Conservation (phyloP, 2,329 filamentous ascomycete species). For the Colletotrichum cordylinicola region DNA sequence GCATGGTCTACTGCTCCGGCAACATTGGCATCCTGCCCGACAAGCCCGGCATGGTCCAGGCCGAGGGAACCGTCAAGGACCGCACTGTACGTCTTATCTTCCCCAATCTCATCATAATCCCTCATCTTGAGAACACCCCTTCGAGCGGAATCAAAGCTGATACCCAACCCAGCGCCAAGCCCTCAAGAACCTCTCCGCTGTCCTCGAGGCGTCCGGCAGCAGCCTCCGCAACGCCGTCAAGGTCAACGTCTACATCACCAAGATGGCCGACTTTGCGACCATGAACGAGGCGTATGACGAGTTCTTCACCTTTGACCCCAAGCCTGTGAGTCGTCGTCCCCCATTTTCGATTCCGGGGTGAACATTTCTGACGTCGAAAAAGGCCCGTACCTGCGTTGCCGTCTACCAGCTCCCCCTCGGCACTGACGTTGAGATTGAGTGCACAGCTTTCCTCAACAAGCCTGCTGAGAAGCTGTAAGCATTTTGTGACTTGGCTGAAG, state of each 20-base stretch:
- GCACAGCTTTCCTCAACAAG: constrained; percentile 45
- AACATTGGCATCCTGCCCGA: constrained; percentile 61
- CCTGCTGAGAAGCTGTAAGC: constrained; percentile 14
- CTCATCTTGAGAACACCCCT: not conserved
- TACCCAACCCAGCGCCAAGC: constrained; percentile 49
- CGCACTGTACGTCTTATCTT: constrained; percentile 45
- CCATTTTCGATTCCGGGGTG: not conserved
- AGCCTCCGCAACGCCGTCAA: constrained; percentile 68
- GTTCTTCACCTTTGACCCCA: constrained; percentile 49
- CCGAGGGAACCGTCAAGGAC: constrained; percentile 56
- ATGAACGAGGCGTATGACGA: constrained; percentile 63
- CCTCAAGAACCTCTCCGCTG: constrained; percentile 62
- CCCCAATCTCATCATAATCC: not conserved
- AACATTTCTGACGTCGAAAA: not conserved
- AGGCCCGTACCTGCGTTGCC: constrained; percentile 71
- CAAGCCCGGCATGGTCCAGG: constrained; percentile 48
- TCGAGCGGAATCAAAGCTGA: not conserved
- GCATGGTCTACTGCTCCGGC: constrained; percentile 75
- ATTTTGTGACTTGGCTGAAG: not conserved
- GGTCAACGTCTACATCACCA: constrained; percentile 69
- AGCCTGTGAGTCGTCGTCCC: constrained; percentile 44
- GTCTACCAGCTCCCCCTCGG: constrained; percentile 75
- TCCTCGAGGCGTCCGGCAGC: constrained; percentile 66
- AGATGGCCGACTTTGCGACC: constrained; percentile 68
- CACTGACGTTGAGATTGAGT: constrained; percentile 79